These are phyloP conservation scores for Colletotrichum liriopes DNA, from an alignment of 2,329 filamentous ascomycete species.

Conservation along the genomic window DNA sequence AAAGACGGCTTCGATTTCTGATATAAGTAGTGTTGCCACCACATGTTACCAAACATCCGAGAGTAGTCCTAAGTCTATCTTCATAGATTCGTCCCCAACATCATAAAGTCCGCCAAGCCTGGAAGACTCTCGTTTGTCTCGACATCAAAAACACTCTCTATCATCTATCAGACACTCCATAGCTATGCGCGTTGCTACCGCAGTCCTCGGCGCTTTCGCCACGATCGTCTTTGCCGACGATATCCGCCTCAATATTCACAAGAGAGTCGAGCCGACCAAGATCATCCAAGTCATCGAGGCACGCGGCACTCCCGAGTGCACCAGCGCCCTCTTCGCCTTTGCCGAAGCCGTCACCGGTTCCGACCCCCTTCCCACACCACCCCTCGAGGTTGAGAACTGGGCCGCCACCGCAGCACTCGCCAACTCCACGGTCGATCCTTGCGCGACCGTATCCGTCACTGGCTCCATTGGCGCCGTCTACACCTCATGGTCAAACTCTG, in stretches of 20 bases:
- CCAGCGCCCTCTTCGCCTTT: not conserved
- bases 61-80: not conserved
- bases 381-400: not conserved
- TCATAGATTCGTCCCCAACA: not conserved
- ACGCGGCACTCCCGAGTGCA: constrained; percentile 9
- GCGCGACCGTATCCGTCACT: not conserved
- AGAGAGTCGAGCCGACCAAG: constrained; percentile 23
- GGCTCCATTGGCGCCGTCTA: constrained; percentile 6
- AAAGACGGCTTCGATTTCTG: not conserved
- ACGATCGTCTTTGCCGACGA: not conserved
- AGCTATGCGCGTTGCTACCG: constrained; percentile 10
- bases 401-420: not conserved
- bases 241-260: not conserved
- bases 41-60: too few relatives aligned
- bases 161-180: not conserved
- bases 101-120: not conserved
- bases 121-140: not conserved
- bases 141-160: too few relatives aligned
- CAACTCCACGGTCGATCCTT: not conserved
- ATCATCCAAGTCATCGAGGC: constrained; percentile 6
- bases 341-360: constrained; percentile 15
- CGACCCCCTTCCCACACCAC: constrained; percentile 9
- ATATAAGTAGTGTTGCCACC: constrained; percentile 3
- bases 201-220: constrained; percentile 16
- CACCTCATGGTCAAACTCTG: not conserved